phyloP scores from a whole-genome alignment of 305 asterid species.

The Fraxinus angustifolia region DNA sequence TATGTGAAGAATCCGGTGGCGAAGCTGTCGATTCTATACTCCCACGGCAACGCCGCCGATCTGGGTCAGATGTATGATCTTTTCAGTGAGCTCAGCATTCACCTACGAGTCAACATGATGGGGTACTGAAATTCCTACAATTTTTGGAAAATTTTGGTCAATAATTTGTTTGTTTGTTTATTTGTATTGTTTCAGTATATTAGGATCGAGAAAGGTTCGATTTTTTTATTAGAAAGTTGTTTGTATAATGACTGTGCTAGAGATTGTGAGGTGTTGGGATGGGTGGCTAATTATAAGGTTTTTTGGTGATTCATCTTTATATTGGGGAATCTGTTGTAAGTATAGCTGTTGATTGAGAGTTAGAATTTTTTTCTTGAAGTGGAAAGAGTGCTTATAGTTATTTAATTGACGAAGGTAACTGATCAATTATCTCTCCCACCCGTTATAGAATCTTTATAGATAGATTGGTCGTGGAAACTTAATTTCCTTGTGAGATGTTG shows the following conservation, averaged over 20 bases:
- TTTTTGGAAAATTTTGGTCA: not conserved
- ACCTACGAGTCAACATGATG: slow-evolving; percentile 84
- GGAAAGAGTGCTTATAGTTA: slow-evolving; percentile 14
- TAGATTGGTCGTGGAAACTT: not conserved
- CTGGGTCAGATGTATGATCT: slow-evolving; percentile 96
- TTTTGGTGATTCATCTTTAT: not conserved
- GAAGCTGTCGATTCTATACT: slow-evolving; percentile 70
- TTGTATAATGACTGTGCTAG: not conserved
- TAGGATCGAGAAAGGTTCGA: slow-evolving; percentile 5
- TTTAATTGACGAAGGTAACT: slow-evolving; percentile 4
- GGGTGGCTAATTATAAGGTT: not conserved
- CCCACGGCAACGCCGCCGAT: slow-evolving; percentile 99
- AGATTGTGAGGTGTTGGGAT: slow-evolving; percentile 17
- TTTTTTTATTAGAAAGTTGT: slow-evolving; percentile 1
- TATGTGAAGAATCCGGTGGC: slow-evolving; percentile 80
- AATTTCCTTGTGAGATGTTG: not conserved
- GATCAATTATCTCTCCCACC: not conserved
- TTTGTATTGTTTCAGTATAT: not conserved
- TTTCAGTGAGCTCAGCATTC: slow-evolving; percentile 80
- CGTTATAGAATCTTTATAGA: not conserved
- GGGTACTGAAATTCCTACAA: slow-evolving; percentile 40
- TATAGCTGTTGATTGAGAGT: slow-evolving; percentile 18
- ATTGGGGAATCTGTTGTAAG: slow-evolving; percentile 18
- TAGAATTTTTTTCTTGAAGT: slow-evolving; percentile 13
- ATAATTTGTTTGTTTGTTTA: not conserved